A percentile compares a stretch with the other conserved stretches of the same genome.
Evolutionary conservation across 1,284 basidiomycete species (phyloP).

Genomic region (Pisolithus thermaeus): DNA sequence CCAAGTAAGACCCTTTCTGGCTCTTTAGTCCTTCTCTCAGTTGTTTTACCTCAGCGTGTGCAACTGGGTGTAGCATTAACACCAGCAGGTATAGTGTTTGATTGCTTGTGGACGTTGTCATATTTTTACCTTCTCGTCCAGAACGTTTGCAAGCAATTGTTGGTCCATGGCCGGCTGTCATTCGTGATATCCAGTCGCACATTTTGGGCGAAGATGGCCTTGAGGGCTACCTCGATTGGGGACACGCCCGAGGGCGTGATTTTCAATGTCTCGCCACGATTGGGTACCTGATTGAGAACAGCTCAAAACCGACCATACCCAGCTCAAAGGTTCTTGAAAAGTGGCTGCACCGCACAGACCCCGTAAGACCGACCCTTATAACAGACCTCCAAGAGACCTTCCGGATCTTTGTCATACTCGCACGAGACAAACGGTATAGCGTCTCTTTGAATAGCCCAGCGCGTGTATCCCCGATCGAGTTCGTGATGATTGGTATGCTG

Average conservation of each 20-base stretch:
- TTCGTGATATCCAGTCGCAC: constrained; percentile 36
- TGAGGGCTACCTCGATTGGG: constrained; percentile 40
- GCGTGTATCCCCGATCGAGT: constrained; percentile 44
- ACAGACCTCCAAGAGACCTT: constrained; percentile 35
- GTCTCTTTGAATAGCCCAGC: constrained; percentile 34
- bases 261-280: constrained; percentile 42
- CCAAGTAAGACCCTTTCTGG: constrained; percentile 17
- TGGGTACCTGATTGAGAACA: constrained; percentile 36
- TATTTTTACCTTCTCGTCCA: constrained; percentile 11
- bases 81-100: constrained; percentile 34
- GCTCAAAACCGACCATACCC: constrained; percentile 29
- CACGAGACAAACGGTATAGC: constrained; percentile 32
- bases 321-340: constrained; percentile 34
- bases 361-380: constrained; percentile 27
- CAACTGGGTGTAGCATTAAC: constrained; percentile 34
- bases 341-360: constrained; percentile 30
- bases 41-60: constrained; percentile 32
- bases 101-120: background rate
- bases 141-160: constrained; percentile 44
- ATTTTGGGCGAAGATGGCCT: constrained; percentile 39
- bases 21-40: background rate
- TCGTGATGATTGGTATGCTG: constrained; percentile 42
- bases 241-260: constrained; percentile 40
- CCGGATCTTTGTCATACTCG: constrained; percentile 36
- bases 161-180: constrained; percentile 37